phyloP scores from a whole-genome alignment of 2,329 filamentous ascomycete genomes.

The Hymenoscyphus scutula region DNA sequence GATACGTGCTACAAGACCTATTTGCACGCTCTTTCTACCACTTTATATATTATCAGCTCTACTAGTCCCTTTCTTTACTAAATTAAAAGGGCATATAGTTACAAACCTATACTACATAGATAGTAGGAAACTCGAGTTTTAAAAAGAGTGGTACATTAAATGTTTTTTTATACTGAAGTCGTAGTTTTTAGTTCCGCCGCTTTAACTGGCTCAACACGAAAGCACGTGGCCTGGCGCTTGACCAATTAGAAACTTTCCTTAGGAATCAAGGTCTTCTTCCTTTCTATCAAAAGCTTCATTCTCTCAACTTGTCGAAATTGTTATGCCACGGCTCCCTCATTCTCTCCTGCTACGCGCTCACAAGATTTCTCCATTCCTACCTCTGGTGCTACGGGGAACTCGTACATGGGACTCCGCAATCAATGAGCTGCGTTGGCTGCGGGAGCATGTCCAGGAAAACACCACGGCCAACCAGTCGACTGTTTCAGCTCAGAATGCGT shows the following conservation, averaged over 20 bases:
- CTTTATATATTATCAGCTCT: no score
- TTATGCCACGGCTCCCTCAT: conserved; percentile 64
- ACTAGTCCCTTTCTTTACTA: no score
- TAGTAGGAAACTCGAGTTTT: not conserved
- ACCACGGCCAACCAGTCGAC: conserved; percentile 18
- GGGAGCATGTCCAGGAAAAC: conserved; percentile 50
- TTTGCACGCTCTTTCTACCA: no score
- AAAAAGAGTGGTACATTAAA: no score
- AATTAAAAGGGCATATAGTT: no score
- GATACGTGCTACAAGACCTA: no score
- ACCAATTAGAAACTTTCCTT: not conserved
- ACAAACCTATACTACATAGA: no score
- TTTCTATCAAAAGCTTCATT: not conserved
- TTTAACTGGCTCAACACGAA: not conserved
- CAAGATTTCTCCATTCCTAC: conserved; percentile 53
- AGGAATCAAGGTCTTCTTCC: not conserved
- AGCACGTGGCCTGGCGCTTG: not conserved
- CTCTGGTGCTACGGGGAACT: conserved; percentile 61
- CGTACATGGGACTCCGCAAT: conserved; percentile 60
- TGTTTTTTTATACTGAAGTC: not conserved
- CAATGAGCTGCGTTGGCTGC: conserved; percentile 73
- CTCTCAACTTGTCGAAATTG: not conserved
- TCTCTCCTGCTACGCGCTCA: conserved; percentile 54
- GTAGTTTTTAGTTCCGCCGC: not conserved
- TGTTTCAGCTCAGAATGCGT: conserved; percentile 19